These are phyloP conservation scores for Gossypium herbaceum DNA, from an alignment of 345 rosid genomes.

Conservation along the genomic window DNA sequence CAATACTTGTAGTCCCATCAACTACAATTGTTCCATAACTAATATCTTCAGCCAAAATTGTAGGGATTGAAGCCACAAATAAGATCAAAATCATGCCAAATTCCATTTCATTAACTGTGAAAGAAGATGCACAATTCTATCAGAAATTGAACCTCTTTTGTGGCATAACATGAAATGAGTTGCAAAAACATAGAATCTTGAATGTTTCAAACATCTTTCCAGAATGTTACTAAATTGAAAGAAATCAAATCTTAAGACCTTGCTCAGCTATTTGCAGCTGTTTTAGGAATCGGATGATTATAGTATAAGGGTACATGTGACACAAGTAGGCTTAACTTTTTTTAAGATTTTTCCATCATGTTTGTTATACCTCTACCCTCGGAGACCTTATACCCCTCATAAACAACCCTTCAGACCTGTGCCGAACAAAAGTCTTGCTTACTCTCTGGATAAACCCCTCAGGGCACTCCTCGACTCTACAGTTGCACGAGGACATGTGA, in stretches of 20 bases:
- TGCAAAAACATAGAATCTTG: not conserved
- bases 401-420: too few species aligned
- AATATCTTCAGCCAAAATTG: conserved; percentile 42
- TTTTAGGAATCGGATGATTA: not conserved
- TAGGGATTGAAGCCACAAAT: conserved; percentile 43
- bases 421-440: too few species aligned
- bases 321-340: not conserved
- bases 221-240: not conserved
- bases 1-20: conserved; percentile 45
- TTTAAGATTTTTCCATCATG: not conserved
- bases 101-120: conserved; percentile 48
- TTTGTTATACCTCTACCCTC: not conserved
- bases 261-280: not conserved
- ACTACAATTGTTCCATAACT: conserved; percentile 41
- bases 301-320: not conserved
- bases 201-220: not conserved
- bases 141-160: not conserved
- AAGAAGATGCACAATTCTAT: not conserved
- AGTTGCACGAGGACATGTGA: too few species aligned
- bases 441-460: too few species aligned
- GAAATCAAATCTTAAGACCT: not conserved
- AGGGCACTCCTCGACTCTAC: too few species aligned
- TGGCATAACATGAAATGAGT: not conserved
- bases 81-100: conserved; percentile 31
- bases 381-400: too few species aligned